phyloP scores from a whole-genome alignment of 176 grass and related monocot genomes.

The Phoenix roebelenii region DNA sequence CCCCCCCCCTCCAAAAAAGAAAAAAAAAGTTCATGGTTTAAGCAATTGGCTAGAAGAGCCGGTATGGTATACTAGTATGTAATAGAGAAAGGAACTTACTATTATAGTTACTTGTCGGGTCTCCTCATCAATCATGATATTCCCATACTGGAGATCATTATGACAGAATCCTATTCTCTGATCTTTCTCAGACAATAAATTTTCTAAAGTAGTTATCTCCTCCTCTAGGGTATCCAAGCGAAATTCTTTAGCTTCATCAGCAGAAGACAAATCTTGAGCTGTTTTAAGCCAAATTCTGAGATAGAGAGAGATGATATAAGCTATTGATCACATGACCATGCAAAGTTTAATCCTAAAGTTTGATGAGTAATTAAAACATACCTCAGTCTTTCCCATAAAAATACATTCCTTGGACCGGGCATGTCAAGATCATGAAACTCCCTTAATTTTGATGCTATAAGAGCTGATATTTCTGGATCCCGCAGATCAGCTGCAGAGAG shows the following conservation, averaged over 20 bases:
- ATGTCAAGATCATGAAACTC: slow-evolving; percentile 88
- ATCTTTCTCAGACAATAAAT: slow-evolving; percentile 28
- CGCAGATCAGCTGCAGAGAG: slow-evolving; percentile 74
- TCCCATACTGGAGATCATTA: slow-evolving; percentile 69
- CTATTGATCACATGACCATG: not conserved
- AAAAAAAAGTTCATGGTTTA: too few species aligned
- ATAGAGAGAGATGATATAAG: slow-evolving; percentile 19
- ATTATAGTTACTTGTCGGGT: slow-evolving; percentile 81
- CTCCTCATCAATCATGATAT: slow-evolving; percentile 96
- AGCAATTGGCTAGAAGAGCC: too few species aligned
- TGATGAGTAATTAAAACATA: not conserved
- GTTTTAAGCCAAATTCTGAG: slow-evolving; percentile 56
- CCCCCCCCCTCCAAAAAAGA: too few species aligned
- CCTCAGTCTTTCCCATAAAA: slow-evolving; percentile 72
- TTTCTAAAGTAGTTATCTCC: slow-evolving; percentile 57
- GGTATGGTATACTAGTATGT: too few species aligned
- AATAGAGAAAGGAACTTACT: slow-evolving; percentile 33
- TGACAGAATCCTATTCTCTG: slow-evolving; percentile 70
- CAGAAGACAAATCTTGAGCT: slow-evolving; percentile 41
- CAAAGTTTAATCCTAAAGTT: too few species aligned
- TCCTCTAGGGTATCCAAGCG: slow-evolving; percentile 46
- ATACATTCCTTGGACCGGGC: slow-evolving; percentile 51
- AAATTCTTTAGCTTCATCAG: slow-evolving; percentile 52
- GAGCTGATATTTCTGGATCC: slow-evolving; percentile 45
- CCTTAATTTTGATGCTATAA: slow-evolving; percentile 69